Percentiles rank a stretch among this genome's conserved stretches.
phyloP scores from a whole-genome alignment of 2,329 filamentous ascomycete genomes.

The Neodidymelliopsis sp. region DNA sequence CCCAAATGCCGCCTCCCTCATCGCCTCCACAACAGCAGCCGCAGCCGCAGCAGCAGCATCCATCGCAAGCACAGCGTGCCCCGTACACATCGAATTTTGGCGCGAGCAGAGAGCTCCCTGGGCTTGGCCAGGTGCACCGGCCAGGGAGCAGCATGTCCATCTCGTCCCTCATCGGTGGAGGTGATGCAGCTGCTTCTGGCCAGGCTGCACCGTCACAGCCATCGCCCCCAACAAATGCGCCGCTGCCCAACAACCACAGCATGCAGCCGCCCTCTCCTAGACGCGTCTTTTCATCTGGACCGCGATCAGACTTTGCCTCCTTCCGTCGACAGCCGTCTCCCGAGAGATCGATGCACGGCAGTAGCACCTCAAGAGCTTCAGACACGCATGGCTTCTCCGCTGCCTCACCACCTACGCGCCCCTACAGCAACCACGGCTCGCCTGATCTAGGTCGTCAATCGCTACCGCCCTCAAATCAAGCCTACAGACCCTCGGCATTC shows the following conservation, averaged over 20 bases:
- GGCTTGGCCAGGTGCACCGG: constrained; percentile 60
- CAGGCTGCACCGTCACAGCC: constrained; percentile 56
- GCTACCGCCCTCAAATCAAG: constrained; percentile 39
- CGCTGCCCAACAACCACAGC: constrained; percentile 47
- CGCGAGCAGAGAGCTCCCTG: constrained; percentile 63
- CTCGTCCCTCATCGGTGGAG: constrained; percentile 71
- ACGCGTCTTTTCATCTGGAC: constrained; percentile 39
- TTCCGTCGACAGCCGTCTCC: constrained; percentile 50
- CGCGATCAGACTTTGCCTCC: constrained; percentile 45
- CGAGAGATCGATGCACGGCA: constrained; percentile 43
- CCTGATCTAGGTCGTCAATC: constrained; percentile 46
- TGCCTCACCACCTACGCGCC: constrained; percentile 39
- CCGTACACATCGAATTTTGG: constrained; percentile 53
- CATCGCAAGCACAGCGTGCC: constrained; percentile 52
- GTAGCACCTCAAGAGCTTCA: constrained; percentile 33
- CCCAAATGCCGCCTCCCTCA: constrained; percentile 60
- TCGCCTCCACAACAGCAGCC: constrained; percentile 53
- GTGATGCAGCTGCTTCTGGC: constrained; percentile 54
- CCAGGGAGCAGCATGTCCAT: constrained; percentile 75
- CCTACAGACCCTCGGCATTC: constrained; percentile 45
- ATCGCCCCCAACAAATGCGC: constrained; percentile 52
- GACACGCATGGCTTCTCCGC: constrained; percentile 39
- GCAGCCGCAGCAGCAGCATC: constrained; percentile 45
- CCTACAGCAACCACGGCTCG: constrained; percentile 46
- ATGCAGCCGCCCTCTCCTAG: constrained; percentile 59